Evolutionary conservation across 2,329 filamentous ascomycete species (phyloP).

Genomic region (Trichoderma harzianum): DNA sequence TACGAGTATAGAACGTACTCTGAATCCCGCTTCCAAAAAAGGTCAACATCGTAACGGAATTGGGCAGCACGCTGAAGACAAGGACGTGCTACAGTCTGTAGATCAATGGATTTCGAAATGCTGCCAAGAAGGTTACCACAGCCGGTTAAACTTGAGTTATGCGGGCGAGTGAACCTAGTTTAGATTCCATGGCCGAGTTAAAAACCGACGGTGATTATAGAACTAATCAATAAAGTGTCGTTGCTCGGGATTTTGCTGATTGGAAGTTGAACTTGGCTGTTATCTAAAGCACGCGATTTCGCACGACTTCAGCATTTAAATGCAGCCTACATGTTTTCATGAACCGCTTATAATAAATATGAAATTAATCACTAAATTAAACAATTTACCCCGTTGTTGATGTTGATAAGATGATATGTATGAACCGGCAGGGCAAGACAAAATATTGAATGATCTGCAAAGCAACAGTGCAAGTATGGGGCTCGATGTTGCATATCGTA

Average conservation of each 20-base stretch:
- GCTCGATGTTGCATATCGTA: neutral
- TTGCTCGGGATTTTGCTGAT: neutral
- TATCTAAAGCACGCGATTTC: neutral
- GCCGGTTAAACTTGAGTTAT: neutral
- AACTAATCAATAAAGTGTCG: neutral
- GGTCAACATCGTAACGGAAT: neutral
- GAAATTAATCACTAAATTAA: no score
- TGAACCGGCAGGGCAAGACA: neutral
- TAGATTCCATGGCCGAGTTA: no score
- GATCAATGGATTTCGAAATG: neutral
- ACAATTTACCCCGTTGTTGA: neutral
- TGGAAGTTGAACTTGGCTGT: no score
- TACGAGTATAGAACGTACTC: neutral
- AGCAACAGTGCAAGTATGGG: neutral
- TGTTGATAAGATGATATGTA: neutral
- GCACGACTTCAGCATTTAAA: neutral
- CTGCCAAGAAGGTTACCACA: neutral
- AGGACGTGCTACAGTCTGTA: neutral
- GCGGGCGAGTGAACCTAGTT: neutral
- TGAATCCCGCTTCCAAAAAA: neutral
- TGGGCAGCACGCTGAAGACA: neutral
- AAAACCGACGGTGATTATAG: neutral
- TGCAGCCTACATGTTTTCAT: rapidly evolving
- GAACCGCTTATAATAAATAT: neutral
- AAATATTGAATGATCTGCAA: neutral